Evolutionary conservation across 2,329 filamentous ascomycete genomes (phyloP).

Genomic region (Leptographium wingfieldii): DNA sequence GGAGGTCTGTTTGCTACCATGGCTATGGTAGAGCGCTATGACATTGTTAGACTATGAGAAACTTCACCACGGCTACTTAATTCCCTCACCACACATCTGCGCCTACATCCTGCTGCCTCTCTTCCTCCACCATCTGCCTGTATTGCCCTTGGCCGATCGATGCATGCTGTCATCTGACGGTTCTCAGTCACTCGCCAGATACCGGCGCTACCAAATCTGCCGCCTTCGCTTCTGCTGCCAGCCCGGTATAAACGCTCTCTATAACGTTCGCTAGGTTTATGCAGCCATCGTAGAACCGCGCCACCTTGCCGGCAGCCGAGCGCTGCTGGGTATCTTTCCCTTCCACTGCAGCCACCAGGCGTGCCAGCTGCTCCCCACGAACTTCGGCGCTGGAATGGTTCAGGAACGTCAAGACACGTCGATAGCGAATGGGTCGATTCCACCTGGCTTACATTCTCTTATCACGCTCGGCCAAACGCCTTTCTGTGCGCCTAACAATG

Average conservation of each 20-base stretch:
- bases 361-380: slow-evolving; percentile 9
- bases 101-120: not conserved
- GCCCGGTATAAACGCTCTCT: slow-evolving; percentile 11
- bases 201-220: not conserved
- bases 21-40: not conserved
- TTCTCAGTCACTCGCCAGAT: not conserved
- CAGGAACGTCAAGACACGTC: not conserved
- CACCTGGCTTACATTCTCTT: not conserved
- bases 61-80: not conserved
- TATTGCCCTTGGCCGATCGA: not conserved
- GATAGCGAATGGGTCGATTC: not conserved
- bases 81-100: not conserved
- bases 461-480: slow-evolving; percentile 8
- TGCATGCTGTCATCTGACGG: not conserved
- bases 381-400: not conserved
- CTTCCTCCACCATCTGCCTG: not conserved
- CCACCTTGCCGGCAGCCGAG: slow-evolving; percentile 10
- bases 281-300: slow-evolving; percentile 12
- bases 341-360: slow-evolving; percentile 12
- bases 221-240: slow-evolving; percentile 11
- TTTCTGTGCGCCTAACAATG: slow-evolving; percentile 12
- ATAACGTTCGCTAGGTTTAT: slow-evolving; percentile 11
- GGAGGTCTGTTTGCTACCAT: not conserved
- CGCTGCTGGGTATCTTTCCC: slow-evolving; percentile 13
- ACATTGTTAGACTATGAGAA: not conserved